Conservation (phyloP, 176 grass and related monocot species). For the Oryza officinalis region DNA sequence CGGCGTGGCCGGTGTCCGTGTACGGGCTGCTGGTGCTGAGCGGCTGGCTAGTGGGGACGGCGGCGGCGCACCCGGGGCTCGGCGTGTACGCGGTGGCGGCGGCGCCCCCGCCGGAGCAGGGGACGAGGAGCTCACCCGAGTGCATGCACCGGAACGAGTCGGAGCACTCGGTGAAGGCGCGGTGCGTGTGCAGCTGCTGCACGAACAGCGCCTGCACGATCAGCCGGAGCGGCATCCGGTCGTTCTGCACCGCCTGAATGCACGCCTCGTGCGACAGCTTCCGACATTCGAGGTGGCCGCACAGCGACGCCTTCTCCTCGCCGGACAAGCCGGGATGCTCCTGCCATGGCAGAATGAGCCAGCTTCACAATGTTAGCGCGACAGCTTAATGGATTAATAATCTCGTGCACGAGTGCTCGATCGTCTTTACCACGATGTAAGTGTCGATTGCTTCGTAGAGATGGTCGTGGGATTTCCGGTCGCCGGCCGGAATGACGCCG, state of each 20-base stretch:
- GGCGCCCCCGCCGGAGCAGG: conserved; percentile 26
- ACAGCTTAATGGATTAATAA: not conserved
- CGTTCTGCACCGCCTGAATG: conserved; percentile 87
- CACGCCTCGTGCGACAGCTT: conserved; percentile 81
- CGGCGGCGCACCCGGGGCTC: conserved; percentile 51
- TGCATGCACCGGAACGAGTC: conserved; percentile 74
- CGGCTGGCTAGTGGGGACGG: conserved; percentile 45
- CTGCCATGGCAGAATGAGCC: conserved; percentile 36
- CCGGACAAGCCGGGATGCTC: conserved; percentile 50
- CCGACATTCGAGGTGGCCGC: conserved; percentile 65
- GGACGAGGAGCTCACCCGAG: conserved; percentile 53
- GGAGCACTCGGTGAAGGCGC: conserved; percentile 69
- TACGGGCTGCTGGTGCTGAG: conserved; percentile 49
- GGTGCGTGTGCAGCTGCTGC: conserved; percentile 91
- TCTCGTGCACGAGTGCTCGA: not conserved
- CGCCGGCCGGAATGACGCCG: conserved; percentile 42
- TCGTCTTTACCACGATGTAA: conserved; percentile 65
- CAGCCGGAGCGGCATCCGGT: conserved; percentile 84
- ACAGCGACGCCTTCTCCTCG: conserved; percentile 64
- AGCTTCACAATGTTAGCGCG: not conserved
- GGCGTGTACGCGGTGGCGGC: conserved; percentile 43
- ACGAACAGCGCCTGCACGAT: conserved; percentile 95
- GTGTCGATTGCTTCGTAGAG: conserved; percentile 75
- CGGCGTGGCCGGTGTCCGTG: not conserved
- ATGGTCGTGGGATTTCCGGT: conserved; percentile 74